Evolutionary conservation across 1,139 yeast species (phyloP), one percentile per base, ranked within the genome.

Genomic region (Saccharomyces hybrid): DNA sequence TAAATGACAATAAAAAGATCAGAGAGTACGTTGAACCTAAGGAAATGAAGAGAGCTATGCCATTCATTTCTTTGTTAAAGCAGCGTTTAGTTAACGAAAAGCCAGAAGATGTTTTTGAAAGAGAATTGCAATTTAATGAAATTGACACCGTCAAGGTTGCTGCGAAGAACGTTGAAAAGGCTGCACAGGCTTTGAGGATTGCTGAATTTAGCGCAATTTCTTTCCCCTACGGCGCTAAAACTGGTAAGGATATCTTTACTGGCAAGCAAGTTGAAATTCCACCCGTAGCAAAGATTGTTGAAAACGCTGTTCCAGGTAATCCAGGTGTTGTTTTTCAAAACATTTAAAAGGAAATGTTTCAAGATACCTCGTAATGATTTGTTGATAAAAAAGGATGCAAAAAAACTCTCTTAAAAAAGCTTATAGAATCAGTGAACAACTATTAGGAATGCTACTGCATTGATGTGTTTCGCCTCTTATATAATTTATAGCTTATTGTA

Each of bases 11-110:
- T 73, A 79, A 78, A 63, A 73, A 72, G 55, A 75, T 86, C 60
- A 84, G 80, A 70, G 78, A 80, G 60, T 80, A 75, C 67, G 83
- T 86, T 57, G 70, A 73, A 29, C 86, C 86, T 60, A 83, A 82
- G 70, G 93, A 86, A 65, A 83, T 91, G 86, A 90, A 90, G 79
- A 84, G 95, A 64, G 98, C 96, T 58, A 93, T 95, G 99, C 98
- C 98, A 57, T 93, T 91, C 72, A 91, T 93, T 60, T 84, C 93
- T 60, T 77, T 82, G 62, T 77, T 93, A 71, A 89, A 93, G 73
- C 87, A 84, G 68, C 84, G 96, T 74, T 78, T 93, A 63, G 58
- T 61, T 48, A 75, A 75, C 52, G 93, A 86, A 68, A 75, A 84
- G 38, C 84, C 96, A 16, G 81, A 80, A 54, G 79, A 81, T 53